Evolutionary conservation across 2,329 filamentous ascomycete genomes (phyloP), one percentile per base, ranked within the genome.

Genomic region (Xylaria sp.): DNA sequence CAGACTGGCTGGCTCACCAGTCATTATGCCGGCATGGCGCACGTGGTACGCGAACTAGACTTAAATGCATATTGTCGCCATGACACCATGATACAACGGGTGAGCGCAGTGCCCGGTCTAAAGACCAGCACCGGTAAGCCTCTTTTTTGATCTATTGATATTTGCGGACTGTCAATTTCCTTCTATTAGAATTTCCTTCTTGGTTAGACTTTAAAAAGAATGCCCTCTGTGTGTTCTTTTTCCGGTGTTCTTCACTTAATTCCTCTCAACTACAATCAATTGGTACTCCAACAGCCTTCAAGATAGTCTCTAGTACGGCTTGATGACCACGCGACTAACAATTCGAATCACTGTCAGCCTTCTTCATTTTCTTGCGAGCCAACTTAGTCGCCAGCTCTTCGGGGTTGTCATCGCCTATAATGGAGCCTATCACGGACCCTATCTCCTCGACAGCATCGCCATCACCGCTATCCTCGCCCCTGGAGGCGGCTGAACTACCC

Each of bases 341-440:
- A 68, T 66, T 37, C 66, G 72, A 72, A 72, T 74, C 66, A 74
- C 72, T n/a, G 55, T 69, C 80, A 96, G 93, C 92, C 32, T 96
- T 96, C 84, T 91, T 96, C 81, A 91, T 90, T 65, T 95, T 93
- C 74, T 86, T 96, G 18, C 90, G 92, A 74, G 92, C 92, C 72
- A 96, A 96, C 77, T 87, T 96, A 65, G 90, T 91, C 75, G 89
- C 95, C 67, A 86, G 85, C 61, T 83, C 84, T 55, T 89, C 85
- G 70, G 82, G 89, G 66, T 81, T 91, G 72, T 88, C 90, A 54
- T 92, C 91, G 28, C 90, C 91, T 23, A 85, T 88, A 75, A 82
- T 91, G 77, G 82, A 87, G 80, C 84, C 90, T 23, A 85, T 88
- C 75, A 82, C 90, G 77, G 82, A 87, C 80, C 84, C 90, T 73